These are phyloP conservation scores for Suillus spraguei DNA, from an alignment of 768 basidiomycete genomes.

Conservation along the genomic window DNA sequence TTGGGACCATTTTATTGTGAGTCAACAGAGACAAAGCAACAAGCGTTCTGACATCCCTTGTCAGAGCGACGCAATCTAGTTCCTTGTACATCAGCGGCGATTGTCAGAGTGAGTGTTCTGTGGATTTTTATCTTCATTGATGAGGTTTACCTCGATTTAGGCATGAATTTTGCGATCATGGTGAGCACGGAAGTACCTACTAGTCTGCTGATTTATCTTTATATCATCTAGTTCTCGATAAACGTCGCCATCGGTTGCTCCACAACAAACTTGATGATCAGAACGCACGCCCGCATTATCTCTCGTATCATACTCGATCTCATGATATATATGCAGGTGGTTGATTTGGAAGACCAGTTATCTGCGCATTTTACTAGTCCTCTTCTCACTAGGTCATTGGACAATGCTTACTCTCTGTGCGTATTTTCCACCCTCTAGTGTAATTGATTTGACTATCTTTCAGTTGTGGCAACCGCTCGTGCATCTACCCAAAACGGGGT, in stretches of 20 bases:
- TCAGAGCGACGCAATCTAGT: not conserved
- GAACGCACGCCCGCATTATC: not conserved
- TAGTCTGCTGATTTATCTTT: no score
- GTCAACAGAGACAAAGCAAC: not conserved
- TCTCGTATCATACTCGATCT: not conserved
- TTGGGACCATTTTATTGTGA: not conserved
- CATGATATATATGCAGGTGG: not conserved
- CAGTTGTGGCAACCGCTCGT: not conserved
- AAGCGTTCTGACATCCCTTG: not conserved
- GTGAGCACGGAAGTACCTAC: not conserved
- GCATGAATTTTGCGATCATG: not conserved
- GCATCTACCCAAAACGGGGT: not conserved
- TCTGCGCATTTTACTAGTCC: not conserved
- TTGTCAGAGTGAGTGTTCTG: not conserved
- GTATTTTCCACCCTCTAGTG: not conserved
- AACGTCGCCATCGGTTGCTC: conserved; percentile 5
- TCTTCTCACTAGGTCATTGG: conserved; percentile 3
- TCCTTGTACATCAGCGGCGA: not conserved
- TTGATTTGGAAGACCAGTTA: conserved; percentile 2
- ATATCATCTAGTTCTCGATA: not conserved
- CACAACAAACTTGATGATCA: conserved; percentile 3
- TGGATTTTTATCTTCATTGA: not conserved
- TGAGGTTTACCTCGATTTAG: not conserved
- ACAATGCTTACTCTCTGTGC: not conserved
- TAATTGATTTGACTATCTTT: not conserved